Base-by-base conservation (phyloP, 2,329 filamentous ascomycete species). In the Colletotrichum plurivorum region DNA sequence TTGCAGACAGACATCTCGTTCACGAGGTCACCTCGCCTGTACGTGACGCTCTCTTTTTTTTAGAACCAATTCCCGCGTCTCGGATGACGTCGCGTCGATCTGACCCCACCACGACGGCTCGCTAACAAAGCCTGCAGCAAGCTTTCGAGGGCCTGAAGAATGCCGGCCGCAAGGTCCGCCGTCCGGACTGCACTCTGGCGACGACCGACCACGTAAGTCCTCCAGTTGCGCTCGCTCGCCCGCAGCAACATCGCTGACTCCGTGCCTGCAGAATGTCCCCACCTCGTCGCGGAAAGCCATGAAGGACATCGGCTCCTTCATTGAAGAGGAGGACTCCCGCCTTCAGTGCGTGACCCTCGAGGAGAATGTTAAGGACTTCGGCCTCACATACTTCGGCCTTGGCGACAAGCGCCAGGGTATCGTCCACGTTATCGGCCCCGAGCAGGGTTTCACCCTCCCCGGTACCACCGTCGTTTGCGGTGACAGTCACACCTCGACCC, bases 1-100 rank as follows among this genome's bases (percentile, higher is more conserved):
- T 31, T 43, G 66, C 76, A 95, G 94, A 97, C 84, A 90, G 96
- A 81, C 96, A 99, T 87, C 88, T 99, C 71, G 95, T 98, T 71
- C 96, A 99, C 81, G 96, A 99, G 87, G 96, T 99, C 80, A 99
- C 96, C 76, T 98, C 95, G 76, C 96, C 96, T 72, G 93, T 94
- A 88, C 55, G 69, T 69, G 45, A 56, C 41, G 36, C 31, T 57
- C 57, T 20, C 36, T 51, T 39, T 51, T 41, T 46, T 43, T 36
- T 20, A 9, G 31, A 10, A 36, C 31, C 31, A 36, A 8, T 36
- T 36, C 8, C 55, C 54, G 20, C 48, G 36, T 43, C 46, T 52
- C 56, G 45, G 18, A 60, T 69, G 62, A 66, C 70, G 71, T 69
- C 67, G 64, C 31, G 39, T 58, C 31, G 45, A 31, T 25, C 54